Evolutionary conservation across 139 green algal genomes (phyloP).

Genomic region (Coelastrella sp.): DNA sequence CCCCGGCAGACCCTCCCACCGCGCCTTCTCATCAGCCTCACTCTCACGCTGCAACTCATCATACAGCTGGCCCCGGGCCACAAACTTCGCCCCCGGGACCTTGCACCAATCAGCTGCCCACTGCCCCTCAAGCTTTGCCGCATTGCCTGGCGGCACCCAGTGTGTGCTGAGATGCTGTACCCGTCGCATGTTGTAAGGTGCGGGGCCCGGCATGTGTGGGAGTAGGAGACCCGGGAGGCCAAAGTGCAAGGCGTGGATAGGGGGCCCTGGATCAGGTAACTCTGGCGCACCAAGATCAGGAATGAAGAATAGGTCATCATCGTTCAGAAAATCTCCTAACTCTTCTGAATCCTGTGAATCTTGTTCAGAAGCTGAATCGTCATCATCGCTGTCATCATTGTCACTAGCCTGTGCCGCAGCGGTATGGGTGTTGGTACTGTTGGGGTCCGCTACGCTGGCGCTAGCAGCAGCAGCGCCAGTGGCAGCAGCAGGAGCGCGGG

Average conservation of each 20-base stretch:
- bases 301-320: too few relatives aligned
- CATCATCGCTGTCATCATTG: background rate
- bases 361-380: too few relatives aligned
- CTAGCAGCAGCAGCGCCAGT: background rate
- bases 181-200: background rate
- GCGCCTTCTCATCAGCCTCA: background rate
- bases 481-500: background rate
- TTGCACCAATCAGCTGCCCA: background rate
- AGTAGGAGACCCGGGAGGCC: background rate
- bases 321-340: too few relatives aligned
- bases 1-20: slow-evolving; percentile 19
- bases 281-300: background rate
- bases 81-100: background rate
- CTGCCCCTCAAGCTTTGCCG: background rate
- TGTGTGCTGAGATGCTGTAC: background rate
- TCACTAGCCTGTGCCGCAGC: background rate
- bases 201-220: background rate
- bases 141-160: background rate
- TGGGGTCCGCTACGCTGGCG: too few relatives aligned
- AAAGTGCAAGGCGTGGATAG: background rate
- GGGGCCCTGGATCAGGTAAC: too few relatives aligned
- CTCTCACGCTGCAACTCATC: slow-evolving; percentile 8
- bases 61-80: background rate
- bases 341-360: too few relatives aligned
- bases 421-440: too few relatives aligned